Evolutionary conservation across 108 stramenopile species (phyloP).

Genomic region (Cyclotella distinguenda): DNA sequence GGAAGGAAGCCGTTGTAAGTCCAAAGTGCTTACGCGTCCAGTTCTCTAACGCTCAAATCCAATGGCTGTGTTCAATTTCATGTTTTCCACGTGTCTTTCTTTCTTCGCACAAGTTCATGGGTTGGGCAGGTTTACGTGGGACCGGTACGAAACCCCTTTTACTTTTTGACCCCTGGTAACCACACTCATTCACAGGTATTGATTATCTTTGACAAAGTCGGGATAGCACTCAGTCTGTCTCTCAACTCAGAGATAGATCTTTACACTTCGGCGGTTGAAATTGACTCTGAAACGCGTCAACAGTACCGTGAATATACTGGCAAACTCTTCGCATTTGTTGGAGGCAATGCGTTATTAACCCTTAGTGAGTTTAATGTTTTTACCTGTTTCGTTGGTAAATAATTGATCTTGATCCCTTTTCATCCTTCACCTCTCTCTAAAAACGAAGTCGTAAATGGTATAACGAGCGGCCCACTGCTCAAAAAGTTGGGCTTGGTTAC

Average conservation of each 20-base stretch:
- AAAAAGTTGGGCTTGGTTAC: constrained; percentile 57
- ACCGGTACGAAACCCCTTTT: no score
- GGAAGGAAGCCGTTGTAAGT: constrained; percentile 45
- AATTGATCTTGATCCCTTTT: no score
- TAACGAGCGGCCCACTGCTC: constrained; percentile 57
- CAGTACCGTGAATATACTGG: constrained; percentile 3
- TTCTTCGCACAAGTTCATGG: no score
- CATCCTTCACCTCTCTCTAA: no score
- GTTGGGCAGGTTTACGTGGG: constrained; percentile 82
- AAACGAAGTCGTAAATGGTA: constrained; percentile 58
- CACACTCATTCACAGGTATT: no score
- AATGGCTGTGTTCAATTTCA: no score
- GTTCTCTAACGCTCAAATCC: no score
- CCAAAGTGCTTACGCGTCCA: no score
- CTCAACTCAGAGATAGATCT: constrained; percentile 54
- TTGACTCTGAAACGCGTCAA: not conserved
- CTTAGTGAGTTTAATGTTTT: not conserved
- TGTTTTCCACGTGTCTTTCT: no score
- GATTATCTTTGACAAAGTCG: no score
- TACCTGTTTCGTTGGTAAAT: not conserved
- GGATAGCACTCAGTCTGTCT: constrained; percentile 74
- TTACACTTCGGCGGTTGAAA: not conserved
- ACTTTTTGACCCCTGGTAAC: no score
- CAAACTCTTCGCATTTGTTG: constrained; percentile 30
- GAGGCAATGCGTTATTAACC: constrained; percentile 65